Evolutionary conservation across 2,329 filamentous ascomycete species (phyloP).

Genomic region (Fusarium luffae): DNA sequence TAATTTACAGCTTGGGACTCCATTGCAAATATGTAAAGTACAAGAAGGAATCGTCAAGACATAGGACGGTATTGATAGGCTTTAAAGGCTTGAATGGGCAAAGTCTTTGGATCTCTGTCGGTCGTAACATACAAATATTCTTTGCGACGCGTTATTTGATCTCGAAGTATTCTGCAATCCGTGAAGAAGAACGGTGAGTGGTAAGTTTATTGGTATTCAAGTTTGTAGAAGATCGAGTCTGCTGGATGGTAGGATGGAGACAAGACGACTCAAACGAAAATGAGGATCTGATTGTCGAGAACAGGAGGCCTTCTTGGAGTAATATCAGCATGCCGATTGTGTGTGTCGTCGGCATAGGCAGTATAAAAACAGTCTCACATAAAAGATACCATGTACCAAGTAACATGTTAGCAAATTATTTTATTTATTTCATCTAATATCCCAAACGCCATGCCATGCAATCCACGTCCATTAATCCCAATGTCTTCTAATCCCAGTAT

Average conservation of each 20-base stretch:
- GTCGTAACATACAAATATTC: background rate
- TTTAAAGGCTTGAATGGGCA: background rate
- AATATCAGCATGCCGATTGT: conserved; percentile 15
- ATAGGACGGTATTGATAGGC: too few species aligned
- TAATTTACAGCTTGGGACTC: too few species aligned
- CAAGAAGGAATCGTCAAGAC: too few species aligned
- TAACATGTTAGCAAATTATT: conserved; percentile 12
- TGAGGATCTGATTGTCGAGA: background rate
- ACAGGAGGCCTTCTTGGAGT: conserved; percentile 23
- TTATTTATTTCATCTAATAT: conserved; percentile 18
- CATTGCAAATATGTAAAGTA: too few species aligned
- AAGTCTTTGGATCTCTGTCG: background rate
- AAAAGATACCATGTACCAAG: background rate
- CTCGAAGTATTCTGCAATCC: background rate
- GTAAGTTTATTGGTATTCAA: too few species aligned
- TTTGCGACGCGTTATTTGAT: background rate
- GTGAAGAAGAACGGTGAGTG: too few species aligned
- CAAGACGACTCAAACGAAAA: background rate
- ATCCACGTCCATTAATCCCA: conserved; percentile 10
- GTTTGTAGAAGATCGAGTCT: too few species aligned
- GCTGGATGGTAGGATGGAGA: too few species aligned
- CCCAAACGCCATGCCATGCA: conserved; percentile 45
- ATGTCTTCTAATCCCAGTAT: conserved; percentile 81
- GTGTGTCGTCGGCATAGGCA: background rate
- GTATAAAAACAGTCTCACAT: background rate